Conservation (phyloP, 306 rosid species). For the Styphnolobium japonicum region DNA sequence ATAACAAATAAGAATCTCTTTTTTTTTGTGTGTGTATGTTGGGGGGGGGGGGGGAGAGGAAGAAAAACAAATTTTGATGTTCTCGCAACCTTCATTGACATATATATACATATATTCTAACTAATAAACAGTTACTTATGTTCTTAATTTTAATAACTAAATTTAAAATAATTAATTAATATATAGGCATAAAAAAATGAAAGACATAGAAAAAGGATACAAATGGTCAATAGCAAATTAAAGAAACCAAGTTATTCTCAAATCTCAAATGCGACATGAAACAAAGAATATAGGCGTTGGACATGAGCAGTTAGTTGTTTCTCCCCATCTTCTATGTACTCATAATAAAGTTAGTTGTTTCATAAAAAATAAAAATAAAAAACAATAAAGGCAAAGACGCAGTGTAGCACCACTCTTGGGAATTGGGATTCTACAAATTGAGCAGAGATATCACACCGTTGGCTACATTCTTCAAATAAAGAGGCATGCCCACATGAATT, state of each 20-base stretch:
- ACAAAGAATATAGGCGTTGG: conserved; percentile 75
- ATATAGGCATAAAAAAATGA: neutral
- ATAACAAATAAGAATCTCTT: neutral
- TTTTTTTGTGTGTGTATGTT: too few species aligned
- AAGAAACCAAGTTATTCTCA: conserved; percentile 87
- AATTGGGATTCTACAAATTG: conserved; percentile 79
- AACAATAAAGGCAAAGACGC: conserved; percentile 75
- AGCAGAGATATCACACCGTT: conserved; percentile 86
- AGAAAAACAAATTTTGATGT: neutral
- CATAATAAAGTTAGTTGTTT: too few species aligned
- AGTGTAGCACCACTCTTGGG: conserved; percentile 52
- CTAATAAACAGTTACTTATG: neutral
- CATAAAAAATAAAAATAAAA: too few species aligned
- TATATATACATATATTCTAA: too few species aligned
- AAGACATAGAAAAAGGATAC: conserved; percentile 59
- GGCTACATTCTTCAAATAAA: conserved; percentile 88
- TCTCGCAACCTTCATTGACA: too few species aligned
- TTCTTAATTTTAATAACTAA: neutral
- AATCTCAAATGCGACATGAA: conserved; percentile 96
- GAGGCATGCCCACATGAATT: conserved; percentile 93
- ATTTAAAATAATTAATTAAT: neutral
- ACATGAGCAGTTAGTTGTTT: conserved; percentile 72
- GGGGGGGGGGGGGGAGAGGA: neutral
- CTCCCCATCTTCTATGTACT: conserved; percentile 77
- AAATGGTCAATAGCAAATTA: conserved; percentile 95